Evolutionary conservation across 139 green algal genomes (phyloP), one percentile per base, ranked within the genome.

Genomic region (Zygnema cylindricum): DNA sequence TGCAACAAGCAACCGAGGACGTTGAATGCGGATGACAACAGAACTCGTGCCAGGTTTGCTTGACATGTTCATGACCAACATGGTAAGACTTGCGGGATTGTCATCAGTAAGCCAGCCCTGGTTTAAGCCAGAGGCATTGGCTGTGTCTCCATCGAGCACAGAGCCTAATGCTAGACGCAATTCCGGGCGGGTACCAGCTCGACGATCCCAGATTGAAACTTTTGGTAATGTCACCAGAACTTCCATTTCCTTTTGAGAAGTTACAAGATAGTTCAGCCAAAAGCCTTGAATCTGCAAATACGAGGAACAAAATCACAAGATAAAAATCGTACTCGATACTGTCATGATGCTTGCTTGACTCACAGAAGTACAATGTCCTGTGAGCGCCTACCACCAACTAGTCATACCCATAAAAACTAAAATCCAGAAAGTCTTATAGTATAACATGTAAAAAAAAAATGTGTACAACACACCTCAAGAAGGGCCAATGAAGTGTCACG

Each of bases 1-100:
- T 84, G 97, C 96, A 7, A 96, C 93, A 30, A 97, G 93, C 16
- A 98, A 57, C 0, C 95, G 95, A 0, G 96, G 96, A 76, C 94
- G 92, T 86, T 98, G 96, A 77, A 98, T 86, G 3, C 94, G 95
- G 57, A 98, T 35, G 30, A 86, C 85, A 86, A 98, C 30, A 32
- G 16, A 33, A 11, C n/a, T 2, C 25, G 16, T 54, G 22, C 30
- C 42, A 41, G 43, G 57, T 23, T 35, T 38, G 22, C 36, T 77
- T 0, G 3, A 11, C 43, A 91, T 69, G 43, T 92, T 75, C 81
- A 89, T 75, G 71, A 77, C 92, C 69, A 90, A 57, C 82, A 82
- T 88, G n/a, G 30, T 83, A 69, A 91, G 73, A 39, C 69, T 81
- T 35, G 38, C 76, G 16, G 71, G 71, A 16, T 43, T 43, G 71